phyloP scores from a whole-genome alignment of 2,329 filamentous ascomycete species.

The Mycosphaerella sp. region DNA sequence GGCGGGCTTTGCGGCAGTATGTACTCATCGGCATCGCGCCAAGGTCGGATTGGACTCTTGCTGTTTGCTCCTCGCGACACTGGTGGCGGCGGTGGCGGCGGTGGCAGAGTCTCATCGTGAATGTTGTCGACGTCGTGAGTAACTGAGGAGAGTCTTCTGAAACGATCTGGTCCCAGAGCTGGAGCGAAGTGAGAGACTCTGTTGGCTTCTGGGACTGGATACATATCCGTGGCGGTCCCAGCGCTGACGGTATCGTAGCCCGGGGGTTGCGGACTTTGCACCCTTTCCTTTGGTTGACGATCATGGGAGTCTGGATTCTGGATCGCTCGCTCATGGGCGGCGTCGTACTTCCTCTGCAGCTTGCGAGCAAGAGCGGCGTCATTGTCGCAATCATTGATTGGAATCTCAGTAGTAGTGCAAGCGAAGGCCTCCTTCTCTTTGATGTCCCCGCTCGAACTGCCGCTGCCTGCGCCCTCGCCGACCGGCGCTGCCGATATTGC shows the following conservation, averaged over 20 bases:
- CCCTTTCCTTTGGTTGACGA: not conserved
- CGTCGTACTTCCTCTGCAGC: conserved; percentile 7
- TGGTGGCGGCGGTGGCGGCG: not conserved
- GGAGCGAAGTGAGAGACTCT: conserved; percentile 6
- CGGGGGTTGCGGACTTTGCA: conserved; percentile 6
- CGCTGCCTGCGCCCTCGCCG: not conserved
- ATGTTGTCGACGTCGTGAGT: conserved; percentile 2
- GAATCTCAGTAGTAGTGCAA: not conserved
- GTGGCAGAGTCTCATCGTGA: not conserved
- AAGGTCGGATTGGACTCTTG: not conserved
- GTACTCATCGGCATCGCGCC: conserved; percentile 3
- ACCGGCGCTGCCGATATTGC: not conserved
- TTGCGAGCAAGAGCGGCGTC: conserved; percentile 3
- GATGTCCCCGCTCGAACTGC: not conserved
- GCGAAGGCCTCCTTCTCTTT: not conserved
- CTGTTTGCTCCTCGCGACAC: not conserved
- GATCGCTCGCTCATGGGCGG: conserved; percentile 3
- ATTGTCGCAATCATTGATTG: conserved; percentile 3
- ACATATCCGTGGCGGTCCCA: conserved; percentile 6
- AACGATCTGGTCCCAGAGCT: conserved; percentile 4
- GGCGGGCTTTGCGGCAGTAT: not conserved
- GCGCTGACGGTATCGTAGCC: conserved; percentile 3
- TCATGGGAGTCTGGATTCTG: not conserved
- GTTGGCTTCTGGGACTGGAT: conserved; percentile 1
- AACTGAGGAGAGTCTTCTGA: not conserved